Base-by-base conservation (phyloP, 495 filamentous ascomycete species). In the Saxispiralis lemnorum region DNA sequence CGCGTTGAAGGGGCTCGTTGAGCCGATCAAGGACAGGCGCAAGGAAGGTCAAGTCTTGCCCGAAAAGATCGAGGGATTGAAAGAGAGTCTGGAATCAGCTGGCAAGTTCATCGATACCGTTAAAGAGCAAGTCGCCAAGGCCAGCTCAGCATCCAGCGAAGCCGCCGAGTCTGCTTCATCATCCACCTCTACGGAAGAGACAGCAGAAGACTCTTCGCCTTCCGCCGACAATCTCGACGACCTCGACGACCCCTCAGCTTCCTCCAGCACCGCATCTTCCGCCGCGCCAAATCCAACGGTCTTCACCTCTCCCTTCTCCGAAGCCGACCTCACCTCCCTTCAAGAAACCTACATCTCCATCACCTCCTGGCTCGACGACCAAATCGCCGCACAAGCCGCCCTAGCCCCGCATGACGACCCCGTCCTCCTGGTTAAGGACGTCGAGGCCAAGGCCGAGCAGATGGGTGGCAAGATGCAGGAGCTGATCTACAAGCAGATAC, bases 401-500 rank as follows among this genome's bases (percentile, higher is more conserved):
- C 71, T 87, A 11, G 61, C 66, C 16, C 59, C 63, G n/a, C 72
- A 75, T 6, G 79, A 81, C 28, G 77, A 89, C 44, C 80, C 84
- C 0, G 75, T 74, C 6, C 60, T 93, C 2, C 63, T 73, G 16
- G 59, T 75, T 38, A 73, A 74, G 52, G 85, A 88, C 14, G 58
- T 93, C 17, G 49, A 65, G 31, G 46, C 36, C 17, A 72, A 72
- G 54, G 63, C 72, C 7, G 68, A 75, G 52, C 66, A 73, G 59
- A 61, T 87, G 18, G 71, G 75, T 54, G 68, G 73, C 39, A 69
- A 70, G 5, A 73, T 81, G 35, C 67, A 81, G 54, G 76, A 81
- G 40, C 66, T 87, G 35, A 65, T 81, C 36, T 69, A 79, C 68
- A 79, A 74, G 68, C 77, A 76, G 53, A 75, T 86, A 51, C 70